Evolutionary conservation across 2,329 filamentous ascomycete species (phyloP).

Genomic region (Ophiostoma fasciatum): DNA sequence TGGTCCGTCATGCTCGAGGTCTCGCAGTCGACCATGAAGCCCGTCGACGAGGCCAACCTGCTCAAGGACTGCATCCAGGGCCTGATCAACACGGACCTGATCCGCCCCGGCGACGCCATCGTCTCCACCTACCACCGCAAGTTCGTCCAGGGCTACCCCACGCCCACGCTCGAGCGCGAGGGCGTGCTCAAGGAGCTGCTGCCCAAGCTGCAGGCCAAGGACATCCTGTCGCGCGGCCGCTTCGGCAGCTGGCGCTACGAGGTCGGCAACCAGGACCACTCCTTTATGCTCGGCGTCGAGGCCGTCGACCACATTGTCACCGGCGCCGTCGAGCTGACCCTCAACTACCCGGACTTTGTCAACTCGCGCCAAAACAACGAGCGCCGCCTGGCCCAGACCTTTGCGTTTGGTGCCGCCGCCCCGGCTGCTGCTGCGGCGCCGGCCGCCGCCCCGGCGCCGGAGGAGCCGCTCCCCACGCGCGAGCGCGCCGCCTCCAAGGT

Average conservation of each 20-base stretch:
- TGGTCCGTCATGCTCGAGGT: slow-evolving; percentile 99
- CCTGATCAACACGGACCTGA: slow-evolving; percentile 95
- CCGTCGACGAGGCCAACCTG: slow-evolving; percentile 72
- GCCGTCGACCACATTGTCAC: slow-evolving; percentile 82
- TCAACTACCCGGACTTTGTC: slow-evolving; percentile 96
- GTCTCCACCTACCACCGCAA: slow-evolving; percentile 96
- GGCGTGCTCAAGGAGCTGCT: slow-evolving; percentile 85
- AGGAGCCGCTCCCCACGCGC: slow-evolving; percentile 21
- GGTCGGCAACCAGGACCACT: slow-evolving; percentile 89
- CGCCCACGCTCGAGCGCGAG: slow-evolving; percentile 86
- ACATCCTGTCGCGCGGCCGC: slow-evolving; percentile 87
- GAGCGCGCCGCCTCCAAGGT: slow-evolving; percentile 20
- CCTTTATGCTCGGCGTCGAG: slow-evolving; percentile 93
- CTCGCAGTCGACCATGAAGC: slow-evolving; percentile 91
- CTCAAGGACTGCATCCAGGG: slow-evolving; percentile 88
- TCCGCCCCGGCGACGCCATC: slow-evolving; percentile 80
- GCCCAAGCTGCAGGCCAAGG: slow-evolving; percentile 79
- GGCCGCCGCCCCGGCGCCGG: slow-evolving; percentile 12
- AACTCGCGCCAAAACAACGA: slow-evolving; percentile 59
- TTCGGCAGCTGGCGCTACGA: slow-evolving; percentile 99
- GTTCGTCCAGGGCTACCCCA: slow-evolving; percentile 98
- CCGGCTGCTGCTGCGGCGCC: slow-evolving; percentile 17
- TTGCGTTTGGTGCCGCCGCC: slow-evolving; percentile 22
- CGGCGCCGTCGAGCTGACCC: slow-evolving; percentile 77
- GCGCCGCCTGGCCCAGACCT: slow-evolving; percentile 41